Base-by-base conservation (phyloP, 1,139 yeast genomes). In the Zygotorulaspora mrakii region DNA sequence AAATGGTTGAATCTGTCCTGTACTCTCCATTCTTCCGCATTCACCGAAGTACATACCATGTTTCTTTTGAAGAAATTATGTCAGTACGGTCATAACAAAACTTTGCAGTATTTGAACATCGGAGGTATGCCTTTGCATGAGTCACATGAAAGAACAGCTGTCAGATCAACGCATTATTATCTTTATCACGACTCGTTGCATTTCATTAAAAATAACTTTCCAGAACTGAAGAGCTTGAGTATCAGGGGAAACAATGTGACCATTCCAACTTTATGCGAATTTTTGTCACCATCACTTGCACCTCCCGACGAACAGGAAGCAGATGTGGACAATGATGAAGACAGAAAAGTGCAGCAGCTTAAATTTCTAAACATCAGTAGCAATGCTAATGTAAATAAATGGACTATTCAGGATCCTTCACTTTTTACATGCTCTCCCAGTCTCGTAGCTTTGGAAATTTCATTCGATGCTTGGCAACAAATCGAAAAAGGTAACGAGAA, bases 1-100 rank as follows among this genome's bases (percentile, higher is more conserved):
- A 71, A 73, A 43, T 87, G 96, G 95, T 71, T 87, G 24, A 85
- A 80, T 53, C 66, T 87, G 38, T 86, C 83, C 61, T 79, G 79
- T 46, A 91, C 84, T 56, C 80, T 42, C 72, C 85, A 51, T 79
- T 82, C 77, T 5, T 71, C 82, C 10, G 79, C 83, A 1, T 70
- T 81, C 52, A 75, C 72, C 25, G 77, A 76, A 37, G 72, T 72
- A 53, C 88, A 74, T 43, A 68, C 81, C 47, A 64, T 80, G 59
- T 72, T 71, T 66, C 65, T 82, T 4, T 62, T 81, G 40, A 75
- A 74, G 68, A 52, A 79, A 41, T 42, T 67, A 28, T 54, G 63
- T 31, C 57, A 59, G 23, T 68, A 65, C 48, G 65, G 68, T 29
- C 63, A 61, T 41, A 69, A 67, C 35, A 57, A 64, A 38, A 62